Base-by-base conservation (phyloP, 2,329 filamentous ascomycete genomes). In the Stagonosporopsis chrysanthemi region DNA sequence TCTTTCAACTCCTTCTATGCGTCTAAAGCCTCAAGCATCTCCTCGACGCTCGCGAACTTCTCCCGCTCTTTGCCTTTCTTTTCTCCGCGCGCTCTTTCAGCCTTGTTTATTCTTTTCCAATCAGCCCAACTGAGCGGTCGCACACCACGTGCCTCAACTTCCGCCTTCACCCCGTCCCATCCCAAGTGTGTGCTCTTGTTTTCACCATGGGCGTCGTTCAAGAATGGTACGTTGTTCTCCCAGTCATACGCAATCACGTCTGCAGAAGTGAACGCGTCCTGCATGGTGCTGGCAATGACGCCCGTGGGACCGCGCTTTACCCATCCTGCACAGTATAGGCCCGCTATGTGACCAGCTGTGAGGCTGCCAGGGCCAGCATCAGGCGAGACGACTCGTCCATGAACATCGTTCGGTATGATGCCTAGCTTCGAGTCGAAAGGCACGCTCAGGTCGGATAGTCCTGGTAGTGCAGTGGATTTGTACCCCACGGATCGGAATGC, bases 401-500 rank as follows among this genome's bases (percentile, higher is more conserved):
- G 79, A 1, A 88, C 85, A 72, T 97, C 93, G 69, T 97, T 96
- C 35, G 86, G 87, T 43, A 99, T 89, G 19, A 94, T 83, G 4
- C 94, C 95, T 2, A 84, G 84, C 7, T 80, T 80, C 1, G 84
- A 77, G 72, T 98, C 88, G 70, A 99, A 99, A 8, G 88, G 86
- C 40, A 97, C 86, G 2, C 88, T 88, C 0, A 94, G 79, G 4
- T 90, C 85, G 1, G 82, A 76, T 62, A 98, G 89, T 0, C 92
- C 94, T 0, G 87, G 83, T 0, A 99, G 79, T 0, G 91, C 82
- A 29, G 89, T 83, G 0, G 92, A 93, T 67, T 91, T 92, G 79
- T 99, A 99, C 6, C 95, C 95, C 40, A 99, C 93, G n/a, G 92
- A 96, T 17, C 92, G 87, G 78, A 99, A 97, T 15, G 91, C 92